These are phyloP conservation scores for Atkinsonella hypoxylon DNA, from an alignment of 2,329 filamentous ascomycete species.

Conservation along the genomic window DNA sequence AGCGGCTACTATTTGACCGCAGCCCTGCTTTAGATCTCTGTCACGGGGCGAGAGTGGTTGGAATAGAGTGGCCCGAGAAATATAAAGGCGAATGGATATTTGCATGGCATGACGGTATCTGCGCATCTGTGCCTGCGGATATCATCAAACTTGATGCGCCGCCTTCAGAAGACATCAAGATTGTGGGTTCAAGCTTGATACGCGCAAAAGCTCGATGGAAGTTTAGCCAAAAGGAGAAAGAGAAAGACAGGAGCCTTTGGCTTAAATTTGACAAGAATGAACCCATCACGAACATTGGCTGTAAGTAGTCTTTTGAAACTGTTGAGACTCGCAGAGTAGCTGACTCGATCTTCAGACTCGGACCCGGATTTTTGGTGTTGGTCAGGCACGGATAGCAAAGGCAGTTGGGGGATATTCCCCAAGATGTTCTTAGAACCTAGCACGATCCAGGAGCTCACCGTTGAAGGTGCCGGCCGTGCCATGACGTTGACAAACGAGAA, in stretches of 20 bases:
- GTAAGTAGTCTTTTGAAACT: conserved; percentile 23
- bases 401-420: conserved; percentile 42
- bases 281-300: conserved; percentile 51
- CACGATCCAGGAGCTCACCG: conserved; percentile 27
- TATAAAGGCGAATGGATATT: conserved; percentile 46
- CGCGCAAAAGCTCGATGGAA: conserved; percentile 41
- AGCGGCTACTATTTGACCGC: conserved; percentile 32
- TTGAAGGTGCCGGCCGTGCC: conserved; percentile 17
- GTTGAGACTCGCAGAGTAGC: neutral
- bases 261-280: conserved; percentile 55
- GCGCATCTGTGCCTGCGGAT: conserved; percentile 37
- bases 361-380: conserved; percentile 43
- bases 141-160: conserved; percentile 36
- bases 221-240: conserved; percentile 34
- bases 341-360: conserved; percentile 20
- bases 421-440: conserved; percentile 34
- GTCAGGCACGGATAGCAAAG: conserved; percentile 39
- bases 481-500: conserved; percentile 23
- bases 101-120: conserved; percentile 42
- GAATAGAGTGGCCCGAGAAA: conserved; percentile 37
- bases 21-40: conserved; percentile 34
- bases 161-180: conserved; percentile 31
- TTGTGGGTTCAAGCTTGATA: conserved; percentile 33
- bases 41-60: conserved; percentile 36
- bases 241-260: conserved; percentile 35